Evolutionary conservation across 352 stramenopile genomes (phyloP).

Genomic region (Pythium sukuiense): DNA sequence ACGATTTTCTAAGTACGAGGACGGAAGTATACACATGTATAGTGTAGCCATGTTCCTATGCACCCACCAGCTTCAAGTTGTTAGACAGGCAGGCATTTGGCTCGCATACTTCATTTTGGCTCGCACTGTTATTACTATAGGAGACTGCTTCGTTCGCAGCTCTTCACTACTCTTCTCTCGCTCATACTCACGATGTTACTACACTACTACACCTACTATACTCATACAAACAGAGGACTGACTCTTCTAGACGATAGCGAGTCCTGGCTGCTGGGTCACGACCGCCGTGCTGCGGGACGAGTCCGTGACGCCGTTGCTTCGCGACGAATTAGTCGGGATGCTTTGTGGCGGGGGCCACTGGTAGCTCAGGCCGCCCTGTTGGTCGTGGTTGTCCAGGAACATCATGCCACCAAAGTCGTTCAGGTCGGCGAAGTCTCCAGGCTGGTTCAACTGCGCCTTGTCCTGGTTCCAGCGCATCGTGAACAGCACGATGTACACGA

Average conservation of each 20-base stretch:
- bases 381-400: conserved; percentile 15
- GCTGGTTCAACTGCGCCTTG: conserved; percentile 21
- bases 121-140: too few species aligned
- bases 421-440: conserved; percentile 3
- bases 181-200: background rate
- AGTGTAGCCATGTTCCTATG: background rate
- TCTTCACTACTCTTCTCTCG: background rate
- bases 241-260: conserved; percentile 13
- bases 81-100: too few species aligned
- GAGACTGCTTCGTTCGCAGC: background rate
- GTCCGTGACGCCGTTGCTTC: conserved; percentile 10
- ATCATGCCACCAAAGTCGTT: conserved; percentile 21
- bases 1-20: conserved; percentile 10
- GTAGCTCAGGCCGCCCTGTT: conserved; percentile 15
- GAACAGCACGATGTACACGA: conserved; percentile 45
- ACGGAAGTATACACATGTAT: background rate
- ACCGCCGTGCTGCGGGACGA: conserved; percentile 13
- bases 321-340: conserved; percentile 15
- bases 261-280: conserved; percentile 20
- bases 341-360: conserved; percentile 13
- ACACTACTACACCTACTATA: too few species aligned
- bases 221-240: background rate
- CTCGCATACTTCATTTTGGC: too few species aligned
- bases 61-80: background rate
- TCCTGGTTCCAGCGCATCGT: conserved; percentile 40